phyloP scores from a whole-genome alignment of 371 early-diverging fungal species.

The Lichtheimia corymbifera region DNA sequence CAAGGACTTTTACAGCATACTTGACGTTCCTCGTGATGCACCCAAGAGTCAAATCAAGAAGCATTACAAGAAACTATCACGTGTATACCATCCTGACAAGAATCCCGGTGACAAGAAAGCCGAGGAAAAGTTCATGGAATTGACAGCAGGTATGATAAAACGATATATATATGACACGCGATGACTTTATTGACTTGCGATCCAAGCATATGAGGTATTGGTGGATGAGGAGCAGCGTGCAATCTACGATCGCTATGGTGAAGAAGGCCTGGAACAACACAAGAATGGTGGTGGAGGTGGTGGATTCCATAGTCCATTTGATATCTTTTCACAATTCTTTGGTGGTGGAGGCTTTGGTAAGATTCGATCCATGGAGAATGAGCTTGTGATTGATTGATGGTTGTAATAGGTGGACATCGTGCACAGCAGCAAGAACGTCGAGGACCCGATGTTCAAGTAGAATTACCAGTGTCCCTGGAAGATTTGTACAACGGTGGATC shows the following conservation, averaged over 20 bases:
- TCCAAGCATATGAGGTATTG: constrained; percentile 89
- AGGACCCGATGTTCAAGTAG: constrained; percentile 80
- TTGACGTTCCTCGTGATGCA: constrained; percentile 85
- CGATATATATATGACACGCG: background rate
- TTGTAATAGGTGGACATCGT: constrained; percentile 2
- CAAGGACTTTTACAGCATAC: constrained; percentile 58
- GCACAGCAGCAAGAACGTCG: constrained; percentile 34
- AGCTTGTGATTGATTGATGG: too few species aligned
- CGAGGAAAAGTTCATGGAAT: constrained; percentile 89
- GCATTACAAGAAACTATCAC: constrained; percentile 87
- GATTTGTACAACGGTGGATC: constrained; percentile 86
- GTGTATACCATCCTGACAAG: constrained; percentile 92
- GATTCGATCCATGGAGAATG: background rate
- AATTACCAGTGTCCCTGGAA: constrained; percentile 81
- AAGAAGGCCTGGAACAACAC: constrained; percentile 86
- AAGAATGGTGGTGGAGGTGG: constrained; percentile 56
- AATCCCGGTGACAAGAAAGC: constrained; percentile 80
- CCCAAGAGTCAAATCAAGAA: constrained; percentile 85
- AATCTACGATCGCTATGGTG: constrained; percentile 93
- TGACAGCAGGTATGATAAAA: constrained; percentile 64
- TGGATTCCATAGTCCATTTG: constrained; percentile 88
- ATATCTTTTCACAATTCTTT: constrained; percentile 92
- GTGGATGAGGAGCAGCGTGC: constrained; percentile 87
- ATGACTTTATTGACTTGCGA: background rate
- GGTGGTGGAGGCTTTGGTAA: constrained; percentile 55